Conservation (phyloP, 2,329 filamentous ascomycete genomes). For the Tolypocladium tropicale region DNA sequence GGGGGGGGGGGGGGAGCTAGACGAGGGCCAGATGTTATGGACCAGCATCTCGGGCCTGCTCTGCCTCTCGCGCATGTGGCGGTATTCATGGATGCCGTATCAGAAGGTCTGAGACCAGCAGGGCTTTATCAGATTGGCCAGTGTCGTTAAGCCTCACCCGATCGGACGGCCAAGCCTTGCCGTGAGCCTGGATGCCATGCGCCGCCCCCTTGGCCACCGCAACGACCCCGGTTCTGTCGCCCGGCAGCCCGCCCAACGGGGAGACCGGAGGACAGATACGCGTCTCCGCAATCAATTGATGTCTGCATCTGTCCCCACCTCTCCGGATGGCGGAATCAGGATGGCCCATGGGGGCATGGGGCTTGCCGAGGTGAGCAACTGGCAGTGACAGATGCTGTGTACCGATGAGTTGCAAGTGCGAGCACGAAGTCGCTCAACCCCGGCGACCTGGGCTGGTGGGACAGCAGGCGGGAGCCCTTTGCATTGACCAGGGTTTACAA, state of each 20-base stretch:
- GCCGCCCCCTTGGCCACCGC: neutral
- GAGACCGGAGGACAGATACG: neutral
- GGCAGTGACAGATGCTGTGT: slow-evolving; percentile 1
- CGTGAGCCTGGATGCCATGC: neutral
- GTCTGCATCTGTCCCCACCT: neutral
- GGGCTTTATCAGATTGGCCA: neutral
- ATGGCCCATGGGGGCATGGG: neutral
- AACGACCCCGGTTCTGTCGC: neutral
- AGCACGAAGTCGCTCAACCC: neutral
- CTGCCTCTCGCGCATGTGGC: neutral
- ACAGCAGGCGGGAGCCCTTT: slow-evolving; percentile 1
- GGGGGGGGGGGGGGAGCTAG: too few species aligned
- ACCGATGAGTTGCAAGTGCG: neutral
- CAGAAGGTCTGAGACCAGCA: slow-evolving; percentile 3
- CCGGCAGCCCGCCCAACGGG: neutral
- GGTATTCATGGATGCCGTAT: neutral
- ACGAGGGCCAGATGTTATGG: neutral
- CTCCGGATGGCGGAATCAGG: neutral
- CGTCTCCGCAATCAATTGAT: neutral
- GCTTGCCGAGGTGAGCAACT: neutral
- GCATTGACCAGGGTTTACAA: neutral
- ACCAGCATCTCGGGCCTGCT: neutral
- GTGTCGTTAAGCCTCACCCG: neutral
- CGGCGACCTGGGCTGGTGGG: neutral
- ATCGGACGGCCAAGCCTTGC: neutral